Base-by-base conservation (phyloP, 805 yeast species). In the Teunomyces panamensis region DNA sequence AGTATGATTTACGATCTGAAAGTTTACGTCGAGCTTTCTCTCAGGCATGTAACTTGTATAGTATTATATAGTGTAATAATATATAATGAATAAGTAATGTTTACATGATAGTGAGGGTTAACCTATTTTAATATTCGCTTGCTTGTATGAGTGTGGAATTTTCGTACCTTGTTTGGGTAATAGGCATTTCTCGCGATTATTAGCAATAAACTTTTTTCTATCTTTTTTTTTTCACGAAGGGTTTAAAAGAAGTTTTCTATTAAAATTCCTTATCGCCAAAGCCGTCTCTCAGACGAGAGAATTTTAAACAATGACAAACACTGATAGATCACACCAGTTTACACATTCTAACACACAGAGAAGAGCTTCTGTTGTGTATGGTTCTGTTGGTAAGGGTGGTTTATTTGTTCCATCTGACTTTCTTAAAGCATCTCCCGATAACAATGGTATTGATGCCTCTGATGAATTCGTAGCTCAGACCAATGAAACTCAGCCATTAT, bases 401-500 rank as follows among this genome's bases (percentile, higher is more conserved):
- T 62, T 79, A 3, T 79, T 65, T 47, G 59, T 77, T n/a, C 83
- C 83, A 0, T 67, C 69, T 30, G 84, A 79, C 59, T 79, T 79
- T 56, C 60, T 57, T 45, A 47, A 43, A 5, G n/a, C 52, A 16
- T 32, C 30, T 32, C 46, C 45, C 11, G 45, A 30, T 5, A 51
- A 48, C 26, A 13, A 26, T 24, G 26, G 14, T 17, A 11, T 20
- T 11, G 41, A 37, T 37, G 53, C 39, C 17, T 45, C 52, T 7
- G 55, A 52, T 2, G 63, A 53, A 24, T 55, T 59, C 9, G 64
- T 8, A 10, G 11, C 9, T 17, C 20, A 30, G 13, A 11, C 36
- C 2, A 43, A 44, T 32, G 63, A 59, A 46, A 51, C 17, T 14
- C 48, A 50, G 24, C 49, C 56, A 5, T 55, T 58, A 34, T 35